A percentile compares a stretch with the other conserved stretches of the same genome.
phyloP scores from a whole-genome alignment of 257 asterid genomes.

The Gentiana macrophylla region DNA sequence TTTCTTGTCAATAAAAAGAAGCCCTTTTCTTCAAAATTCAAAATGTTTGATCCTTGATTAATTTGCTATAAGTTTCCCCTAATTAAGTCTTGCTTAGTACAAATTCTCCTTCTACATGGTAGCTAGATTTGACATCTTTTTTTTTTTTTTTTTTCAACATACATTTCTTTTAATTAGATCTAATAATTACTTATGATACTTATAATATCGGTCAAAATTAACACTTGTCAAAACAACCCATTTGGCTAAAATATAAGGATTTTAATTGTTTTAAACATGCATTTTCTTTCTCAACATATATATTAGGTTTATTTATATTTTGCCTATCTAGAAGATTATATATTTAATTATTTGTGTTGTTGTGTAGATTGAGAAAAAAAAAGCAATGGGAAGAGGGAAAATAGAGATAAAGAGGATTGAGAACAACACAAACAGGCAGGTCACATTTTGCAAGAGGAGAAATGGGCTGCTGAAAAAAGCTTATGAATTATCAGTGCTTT shows the following conservation, averaged over 20 bases:
- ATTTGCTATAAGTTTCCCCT: background rate
- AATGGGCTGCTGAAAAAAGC: conserved; percentile 83
- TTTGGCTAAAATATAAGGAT: too few species aligned
- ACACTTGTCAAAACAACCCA: too few species aligned
- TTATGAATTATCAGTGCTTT: conserved; percentile 74
- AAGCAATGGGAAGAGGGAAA: conserved; percentile 70
- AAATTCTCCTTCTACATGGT: background rate
- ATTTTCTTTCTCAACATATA: too few species aligned
- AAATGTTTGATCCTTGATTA: background rate
- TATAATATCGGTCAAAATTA: too few species aligned
- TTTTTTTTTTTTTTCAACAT: background rate
- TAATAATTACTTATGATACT: background rate
- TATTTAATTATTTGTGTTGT: too few species aligned
- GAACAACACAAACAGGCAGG: conserved; percentile 79
- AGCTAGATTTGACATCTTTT: background rate
- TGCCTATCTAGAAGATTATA: too few species aligned
- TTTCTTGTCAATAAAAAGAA: background rate
- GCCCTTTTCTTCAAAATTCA: background rate
- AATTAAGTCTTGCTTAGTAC: background rate
- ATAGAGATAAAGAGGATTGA: conserved; percentile 88
- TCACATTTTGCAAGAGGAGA: conserved; percentile 84
- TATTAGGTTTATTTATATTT: too few species aligned
- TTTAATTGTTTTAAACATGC: too few species aligned
- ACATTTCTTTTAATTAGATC: background rate
- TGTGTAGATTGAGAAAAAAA: background rate